phyloP scores from a whole-genome alignment of 2,329 filamentous ascomycete species.

The Aspergillus texensis region DNA sequence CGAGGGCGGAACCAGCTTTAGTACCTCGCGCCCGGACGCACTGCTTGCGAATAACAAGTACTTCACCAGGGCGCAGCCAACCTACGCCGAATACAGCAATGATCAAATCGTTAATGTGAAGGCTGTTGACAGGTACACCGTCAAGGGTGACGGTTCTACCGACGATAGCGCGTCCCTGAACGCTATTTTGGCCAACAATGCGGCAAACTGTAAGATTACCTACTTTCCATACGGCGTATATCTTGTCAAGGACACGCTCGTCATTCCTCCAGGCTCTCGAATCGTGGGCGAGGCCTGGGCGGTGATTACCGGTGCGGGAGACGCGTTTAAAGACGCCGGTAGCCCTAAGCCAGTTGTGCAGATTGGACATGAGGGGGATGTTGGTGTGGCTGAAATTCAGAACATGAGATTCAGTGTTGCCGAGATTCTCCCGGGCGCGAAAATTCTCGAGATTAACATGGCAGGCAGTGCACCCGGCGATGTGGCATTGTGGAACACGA shows the following conservation, averaged over 20 bases:
- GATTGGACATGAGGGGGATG: conserved; percentile 55
- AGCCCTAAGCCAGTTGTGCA: conserved; percentile 53
- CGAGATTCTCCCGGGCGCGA: conserved; percentile 49
- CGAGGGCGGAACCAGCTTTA: conserved; percentile 33
- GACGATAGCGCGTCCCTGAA: conserved; percentile 45
- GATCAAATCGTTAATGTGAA: conserved; percentile 53
- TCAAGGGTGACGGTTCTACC: conserved; percentile 47
- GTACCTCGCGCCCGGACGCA: conserved; percentile 32
- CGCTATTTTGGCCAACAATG: conserved; percentile 34
- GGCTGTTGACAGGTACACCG: conserved; percentile 40
- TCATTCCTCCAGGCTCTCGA: conserved; percentile 51
- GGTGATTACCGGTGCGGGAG: conserved; percentile 52
- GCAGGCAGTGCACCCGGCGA: conserved; percentile 50
- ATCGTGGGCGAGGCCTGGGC: conserved; percentile 61
- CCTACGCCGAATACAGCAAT: conserved; percentile 47
- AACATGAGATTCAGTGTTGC: conserved; percentile 57
- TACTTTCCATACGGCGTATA: conserved; percentile 41
- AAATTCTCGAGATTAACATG: conserved; percentile 57
- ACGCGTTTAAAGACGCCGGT: conserved; percentile 47
- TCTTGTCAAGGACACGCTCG: conserved; percentile 49
- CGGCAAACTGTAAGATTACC: conserved; percentile 33
- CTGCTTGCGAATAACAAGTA: conserved; percentile 43
- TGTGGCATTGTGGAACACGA: conserved; percentile 55
- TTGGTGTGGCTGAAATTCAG: conserved; percentile 53
- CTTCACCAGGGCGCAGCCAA: conserved; percentile 46